Evolutionary conservation across 768 basidiomycete genomes (phyloP).

Genomic region (Lactarius hengduanensis): DNA sequence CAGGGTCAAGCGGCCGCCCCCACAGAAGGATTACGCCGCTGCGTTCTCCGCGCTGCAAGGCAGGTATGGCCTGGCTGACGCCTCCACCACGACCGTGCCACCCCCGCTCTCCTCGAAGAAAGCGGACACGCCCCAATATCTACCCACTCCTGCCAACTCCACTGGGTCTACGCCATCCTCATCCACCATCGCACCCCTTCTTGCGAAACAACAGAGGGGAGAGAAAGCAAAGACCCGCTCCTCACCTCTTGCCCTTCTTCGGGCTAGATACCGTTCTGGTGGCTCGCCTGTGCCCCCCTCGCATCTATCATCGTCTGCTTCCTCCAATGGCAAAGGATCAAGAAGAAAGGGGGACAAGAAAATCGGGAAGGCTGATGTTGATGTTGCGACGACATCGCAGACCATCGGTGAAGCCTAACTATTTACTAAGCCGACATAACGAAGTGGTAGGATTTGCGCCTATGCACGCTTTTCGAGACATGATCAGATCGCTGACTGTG

Average conservation of each 20-base stretch:
- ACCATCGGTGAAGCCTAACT: background rate
- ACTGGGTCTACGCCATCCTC: background rate
- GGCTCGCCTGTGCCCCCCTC: background rate
- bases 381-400: background rate
- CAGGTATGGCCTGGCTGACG: conserved; percentile 5
- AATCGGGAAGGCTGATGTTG: background rate
- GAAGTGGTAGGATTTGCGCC: background rate
- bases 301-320: background rate
- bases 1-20: background rate
- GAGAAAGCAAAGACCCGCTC: background rate
- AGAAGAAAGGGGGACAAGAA: background rate
- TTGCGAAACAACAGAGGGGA: background rate
- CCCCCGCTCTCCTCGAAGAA: background rate
- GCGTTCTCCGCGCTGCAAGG: conserved; percentile 9
- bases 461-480: background rate
- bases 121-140: background rate
- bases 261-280: background rate
- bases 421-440: background rate
- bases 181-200: background rate
- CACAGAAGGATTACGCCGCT: conserved; percentile 14
- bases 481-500: background rate
- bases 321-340: background rate
- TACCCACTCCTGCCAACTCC: background rate
- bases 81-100: background rate
- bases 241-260: conserved; percentile 5